Evolutionary conservation across 208 protist species (phyloP), one percentile per base, ranked within the genome.

Genomic region (Hexamita inflata): DNA sequence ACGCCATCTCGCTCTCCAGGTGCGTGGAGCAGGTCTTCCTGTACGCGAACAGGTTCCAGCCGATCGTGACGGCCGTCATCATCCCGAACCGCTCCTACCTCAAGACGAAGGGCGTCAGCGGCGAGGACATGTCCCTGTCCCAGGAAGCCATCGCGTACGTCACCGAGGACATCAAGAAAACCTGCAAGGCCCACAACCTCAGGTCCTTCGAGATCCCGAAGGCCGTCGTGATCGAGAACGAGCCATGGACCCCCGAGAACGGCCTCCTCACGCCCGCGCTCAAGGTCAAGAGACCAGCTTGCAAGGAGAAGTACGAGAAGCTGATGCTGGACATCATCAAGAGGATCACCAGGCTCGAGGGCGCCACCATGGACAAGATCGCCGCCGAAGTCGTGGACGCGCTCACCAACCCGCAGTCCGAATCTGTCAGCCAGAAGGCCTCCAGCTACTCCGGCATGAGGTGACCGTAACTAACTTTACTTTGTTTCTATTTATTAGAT

Each of bases 241-340:
- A 79, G 28, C 57, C 59, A 13, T 79, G 70, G 73, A 75, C 59
- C 32, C 34, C 24, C 0, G 70, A 68, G 19, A 61, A 73, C 38
- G 61, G 38, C 0, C n/a, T 76, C 1, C 29, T 81, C 4, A 81
- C 67, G 32, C 41, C 74, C 53, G 58, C 59, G 0, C 53, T 81
- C 35, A 81, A 81, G 61, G 29, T 35, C 26, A 75, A 68, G 61
- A 61, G 78, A 59, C 28, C 35, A 28, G 39, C 32, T 30, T 41
- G 65, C 0, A 58, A 53, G 26, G 42, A 77, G 4, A 30, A 59
- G 30, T 81, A 77, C 39, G n/a, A n/a, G n/a, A n/a, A n/a, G n/a
- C n/a, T n/a, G n/a, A n/a, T n/a, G n/a, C n/a, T n/a, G n/a, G n/a
- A n/a, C n/a, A n/a, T n/a, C n/a, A n/a, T n/a, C n/a, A n/a, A n/a